phyloP scores from a whole-genome alignment of 768 basidiomycete species.

The Suillus sp. region DNA sequence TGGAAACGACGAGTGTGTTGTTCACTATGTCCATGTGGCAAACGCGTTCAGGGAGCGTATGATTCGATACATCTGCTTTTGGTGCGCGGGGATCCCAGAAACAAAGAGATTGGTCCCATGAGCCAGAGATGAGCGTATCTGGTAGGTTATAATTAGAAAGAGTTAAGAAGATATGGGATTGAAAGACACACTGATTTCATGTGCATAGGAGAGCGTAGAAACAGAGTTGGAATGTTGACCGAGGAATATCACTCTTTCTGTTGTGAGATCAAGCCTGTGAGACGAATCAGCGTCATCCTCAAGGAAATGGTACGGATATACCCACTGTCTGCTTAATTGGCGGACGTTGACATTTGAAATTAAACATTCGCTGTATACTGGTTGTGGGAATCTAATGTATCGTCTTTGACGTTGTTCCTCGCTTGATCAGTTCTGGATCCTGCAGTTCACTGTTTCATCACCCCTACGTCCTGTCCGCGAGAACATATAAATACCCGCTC shows the following conservation, averaged over 20 bases:
- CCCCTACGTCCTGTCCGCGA: no score
- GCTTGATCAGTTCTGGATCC: no score
- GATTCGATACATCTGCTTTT: conserved; percentile 54
- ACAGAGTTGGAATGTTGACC: conserved; percentile 84
- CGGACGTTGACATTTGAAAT: no score
- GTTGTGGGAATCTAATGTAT: no score
- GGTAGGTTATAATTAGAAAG: neutral
- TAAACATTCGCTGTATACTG: no score
- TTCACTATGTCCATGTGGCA: conserved; percentile 83
- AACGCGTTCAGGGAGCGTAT: conserved; percentile 78
- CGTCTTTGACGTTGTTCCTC: no score
- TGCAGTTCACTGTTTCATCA: no score
- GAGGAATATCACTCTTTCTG: conserved; percentile 70
- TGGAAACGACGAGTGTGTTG: conserved; percentile 84
- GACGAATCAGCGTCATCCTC: neutral
- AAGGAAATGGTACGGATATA: conserved; percentile 16
- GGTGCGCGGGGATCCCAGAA: conserved; percentile 83
- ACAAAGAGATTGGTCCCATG: conserved; percentile 89
- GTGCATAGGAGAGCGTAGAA: conserved; percentile 72
- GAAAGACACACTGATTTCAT: conserved; percentile 56
- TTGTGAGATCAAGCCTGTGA: conserved; percentile 71
- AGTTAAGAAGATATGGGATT: neutral
- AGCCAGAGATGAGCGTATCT: conserved; percentile 83
- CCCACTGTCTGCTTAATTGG: no score
- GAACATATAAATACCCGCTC: no score